Evolutionary conservation across 2,329 filamentous ascomycete genomes (phyloP).

Genomic region (Penicillium sp.): DNA sequence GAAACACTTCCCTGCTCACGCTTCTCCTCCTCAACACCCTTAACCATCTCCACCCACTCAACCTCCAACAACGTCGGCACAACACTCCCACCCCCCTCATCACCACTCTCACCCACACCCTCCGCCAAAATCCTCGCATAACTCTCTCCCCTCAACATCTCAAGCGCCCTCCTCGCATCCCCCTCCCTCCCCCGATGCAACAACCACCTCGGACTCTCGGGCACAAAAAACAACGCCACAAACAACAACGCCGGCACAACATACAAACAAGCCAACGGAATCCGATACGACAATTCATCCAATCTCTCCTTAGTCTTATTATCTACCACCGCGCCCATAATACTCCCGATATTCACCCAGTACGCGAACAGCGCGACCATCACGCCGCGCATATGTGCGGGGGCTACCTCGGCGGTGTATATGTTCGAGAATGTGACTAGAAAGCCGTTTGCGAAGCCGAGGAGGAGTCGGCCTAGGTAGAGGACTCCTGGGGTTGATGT

Average conservation of each 20-base stretch:
- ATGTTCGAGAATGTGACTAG: conserved; percentile 56
- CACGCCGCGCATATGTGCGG: conserved; percentile 57
- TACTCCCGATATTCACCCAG: conserved; percentile 50
- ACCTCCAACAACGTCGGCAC: conserved; percentile 17
- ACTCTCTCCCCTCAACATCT: conserved; percentile 12
- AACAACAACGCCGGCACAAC: conserved; percentile 31
- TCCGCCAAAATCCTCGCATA: conserved; percentile 10
- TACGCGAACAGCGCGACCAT: conserved; percentile 57
- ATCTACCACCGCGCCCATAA: conserved; percentile 26
- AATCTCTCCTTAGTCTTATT: conserved; percentile 37
- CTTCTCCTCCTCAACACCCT: conserved; percentile 23
- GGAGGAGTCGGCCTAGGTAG: conserved; percentile 56
- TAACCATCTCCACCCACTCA: conserved; percentile 23
- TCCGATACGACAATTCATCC: conserved; percentile 39
- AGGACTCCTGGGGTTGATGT: conserved; percentile 48
- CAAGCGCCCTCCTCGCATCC: conserved; percentile 19
- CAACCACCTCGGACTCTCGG: conserved; percentile 38
- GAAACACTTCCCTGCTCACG: conserved; percentile 17
- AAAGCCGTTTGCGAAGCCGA: conserved; percentile 54
- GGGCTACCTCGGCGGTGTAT: conserved; percentile 57
- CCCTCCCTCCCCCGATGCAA: conserved; percentile 31
- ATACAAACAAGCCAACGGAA: conserved; percentile 33
- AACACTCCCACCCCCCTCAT: not conserved
- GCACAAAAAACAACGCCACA: conserved; percentile 35
- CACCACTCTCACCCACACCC: conserved; percentile 9